These are phyloP conservation scores for Suillus alpinus DNA, from an alignment of 768 basidiomycete species.

Conservation along the genomic window DNA sequence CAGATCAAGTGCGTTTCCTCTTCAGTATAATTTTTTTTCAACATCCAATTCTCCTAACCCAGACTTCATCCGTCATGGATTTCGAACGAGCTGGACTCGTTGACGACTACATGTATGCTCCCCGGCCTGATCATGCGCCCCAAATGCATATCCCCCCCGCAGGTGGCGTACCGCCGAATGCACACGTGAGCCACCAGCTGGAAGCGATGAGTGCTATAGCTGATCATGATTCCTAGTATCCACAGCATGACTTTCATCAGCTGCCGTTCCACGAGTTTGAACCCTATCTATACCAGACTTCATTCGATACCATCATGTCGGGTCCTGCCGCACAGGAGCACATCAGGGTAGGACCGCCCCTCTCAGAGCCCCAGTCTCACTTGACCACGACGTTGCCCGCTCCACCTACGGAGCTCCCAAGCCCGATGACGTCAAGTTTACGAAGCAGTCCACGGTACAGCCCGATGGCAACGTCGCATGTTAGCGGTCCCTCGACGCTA, in stretches of 20 bases:
- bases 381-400: background rate
- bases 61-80: background rate
- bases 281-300: background rate
- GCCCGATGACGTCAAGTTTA: background rate
- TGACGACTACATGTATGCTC: background rate
- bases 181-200: background rate
- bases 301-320: background rate
- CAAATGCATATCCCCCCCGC: background rate
- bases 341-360: background rate
- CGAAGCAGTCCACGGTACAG: background rate
- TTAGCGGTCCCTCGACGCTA: slow-evolving; percentile 10
- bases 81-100: background rate
- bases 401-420: background rate
- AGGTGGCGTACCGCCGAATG: background rate
- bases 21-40: background rate
- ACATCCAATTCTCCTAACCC: background rate
- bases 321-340: background rate
- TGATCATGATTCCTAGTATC: background rate
- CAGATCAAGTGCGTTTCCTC: background rate
- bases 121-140: background rate
- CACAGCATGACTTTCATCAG: background rate
- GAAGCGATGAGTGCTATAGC: background rate
- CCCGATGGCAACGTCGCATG: background rate
- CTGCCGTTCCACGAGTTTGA: background rate
- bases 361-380: background rate